Evolutionary conservation across 2,329 filamentous ascomycete genomes (phyloP).

Genomic region (Sclerotiophoma versabilis): DNA sequence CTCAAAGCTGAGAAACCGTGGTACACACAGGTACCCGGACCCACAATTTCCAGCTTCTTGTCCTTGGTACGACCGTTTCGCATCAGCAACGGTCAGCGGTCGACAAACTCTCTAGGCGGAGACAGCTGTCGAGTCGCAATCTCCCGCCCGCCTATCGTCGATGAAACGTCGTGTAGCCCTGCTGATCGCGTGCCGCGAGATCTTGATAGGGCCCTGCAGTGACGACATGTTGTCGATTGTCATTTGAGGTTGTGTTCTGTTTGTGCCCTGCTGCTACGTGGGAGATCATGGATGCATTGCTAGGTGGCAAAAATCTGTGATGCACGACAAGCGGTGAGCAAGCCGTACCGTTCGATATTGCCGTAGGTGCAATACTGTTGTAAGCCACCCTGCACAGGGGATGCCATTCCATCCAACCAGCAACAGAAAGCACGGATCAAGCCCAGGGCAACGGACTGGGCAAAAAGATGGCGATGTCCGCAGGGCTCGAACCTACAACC

Average conservation of each 20-base stretch:
- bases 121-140: conserved; percentile 18
- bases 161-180: conserved; percentile 9
- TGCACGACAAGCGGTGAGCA: background rate
- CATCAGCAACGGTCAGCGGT: conserved; percentile 16
- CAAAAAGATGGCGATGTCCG: conserved; percentile 11
- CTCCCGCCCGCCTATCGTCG: conserved; percentile 9
- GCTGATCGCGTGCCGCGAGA: background rate
- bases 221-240: conserved; percentile 19
- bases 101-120: background rate
- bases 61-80: conserved; percentile 21
- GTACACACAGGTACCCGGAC: conserved; percentile 13
- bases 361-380: background rate
- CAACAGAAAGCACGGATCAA: background rate
- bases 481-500: conserved; percentile 30
- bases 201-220: background rate
- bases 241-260: conserved; percentile 10
- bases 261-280: background rate
- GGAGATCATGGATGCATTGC: background rate
- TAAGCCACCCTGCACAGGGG: background rate
- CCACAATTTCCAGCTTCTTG: conserved; percentile 6
- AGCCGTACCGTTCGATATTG: background rate
- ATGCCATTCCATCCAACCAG: background rate
- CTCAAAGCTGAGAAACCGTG: conserved; percentile 3
- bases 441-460: too few relatives aligned
- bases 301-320: background rate